phyloP scores from a whole-genome alignment of 129 eudicot genomes.

The Solidago caesia region DNA sequence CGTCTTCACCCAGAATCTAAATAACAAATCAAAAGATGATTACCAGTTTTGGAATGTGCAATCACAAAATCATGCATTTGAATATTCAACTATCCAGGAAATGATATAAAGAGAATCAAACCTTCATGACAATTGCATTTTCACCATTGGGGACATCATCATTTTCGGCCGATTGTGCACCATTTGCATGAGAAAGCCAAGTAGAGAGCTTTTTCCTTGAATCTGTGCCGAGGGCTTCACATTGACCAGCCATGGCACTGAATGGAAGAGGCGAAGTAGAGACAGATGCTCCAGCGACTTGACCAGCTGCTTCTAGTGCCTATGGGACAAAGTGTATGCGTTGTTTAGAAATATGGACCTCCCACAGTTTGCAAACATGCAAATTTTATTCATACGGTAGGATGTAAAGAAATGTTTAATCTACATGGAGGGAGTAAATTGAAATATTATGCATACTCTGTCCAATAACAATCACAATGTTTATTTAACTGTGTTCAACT shows the following conservation, averaged over 20 bases:
- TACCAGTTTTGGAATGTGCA: neutral
- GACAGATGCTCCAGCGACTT: conserved; percentile 90
- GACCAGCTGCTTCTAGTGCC: conserved; percentile 99
- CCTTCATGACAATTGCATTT: conserved; percentile 45
- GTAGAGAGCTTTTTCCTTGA: conserved; percentile 82
- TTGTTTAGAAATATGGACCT: conserved; percentile 3
- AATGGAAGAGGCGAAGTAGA: conserved; percentile 95
- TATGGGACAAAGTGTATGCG: conserved; percentile 23
- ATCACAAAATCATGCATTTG: too few species aligned
- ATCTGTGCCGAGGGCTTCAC: conserved; percentile 87
- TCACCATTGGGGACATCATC: conserved; percentile 9
- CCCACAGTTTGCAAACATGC: neutral
- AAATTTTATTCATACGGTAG: neutral
- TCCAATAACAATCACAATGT: neutral
- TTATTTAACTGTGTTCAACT: too few species aligned
- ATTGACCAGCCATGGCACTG: conserved; percentile 87
- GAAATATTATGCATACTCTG: neutral
- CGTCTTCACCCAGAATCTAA: conserved; percentile 51
- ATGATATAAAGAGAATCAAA: conserved; percentile 4
- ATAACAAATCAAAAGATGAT: conserved; percentile 18
- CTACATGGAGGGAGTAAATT: neutral
- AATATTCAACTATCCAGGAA: conserved; percentile 2
- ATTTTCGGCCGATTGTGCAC: conserved; percentile 30
- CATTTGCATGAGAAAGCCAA: conserved; percentile 65
- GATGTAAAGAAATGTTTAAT: neutral